phyloP scores from a whole-genome alignment of 176 grass and related monocot species.

The Cymbopogon citratus region DNA sequence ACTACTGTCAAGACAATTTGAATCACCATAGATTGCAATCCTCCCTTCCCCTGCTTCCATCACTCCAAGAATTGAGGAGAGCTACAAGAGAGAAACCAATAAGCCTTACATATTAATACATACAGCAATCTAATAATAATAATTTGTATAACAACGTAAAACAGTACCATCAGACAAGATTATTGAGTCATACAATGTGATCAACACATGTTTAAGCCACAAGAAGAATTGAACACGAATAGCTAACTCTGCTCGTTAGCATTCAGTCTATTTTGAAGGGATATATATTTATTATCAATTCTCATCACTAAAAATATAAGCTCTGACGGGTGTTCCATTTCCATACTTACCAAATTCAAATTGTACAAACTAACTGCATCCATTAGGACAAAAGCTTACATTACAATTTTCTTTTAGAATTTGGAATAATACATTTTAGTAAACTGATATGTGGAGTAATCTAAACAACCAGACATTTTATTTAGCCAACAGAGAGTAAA shows the following conservation, averaged over 20 bases:
- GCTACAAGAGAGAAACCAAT: constrained; percentile 45
- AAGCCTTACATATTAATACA: constrained; percentile 10
- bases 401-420: background rate
- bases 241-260: background rate
- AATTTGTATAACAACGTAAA: background rate
- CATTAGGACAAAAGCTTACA: background rate
- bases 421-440: background rate
- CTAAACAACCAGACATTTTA: background rate
- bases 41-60: constrained; percentile 61
- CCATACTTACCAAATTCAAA: background rate
- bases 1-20: constrained; percentile 97
- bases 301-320: background rate
- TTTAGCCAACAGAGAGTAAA: background rate
- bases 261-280: background rate
- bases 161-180: background rate
- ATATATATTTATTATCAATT: background rate
- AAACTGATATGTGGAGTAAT: background rate
- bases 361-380: constrained; percentile 1
- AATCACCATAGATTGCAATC: constrained; percentile 88
- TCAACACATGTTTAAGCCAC: background rate
- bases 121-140: background rate
- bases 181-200: background rate
- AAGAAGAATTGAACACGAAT: background rate
- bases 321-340: background rate
- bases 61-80: constrained; percentile 75